Evolutionary conservation across 768 basidiomycete species (phyloP).

Genomic region (Trametes coccinea): DNA sequence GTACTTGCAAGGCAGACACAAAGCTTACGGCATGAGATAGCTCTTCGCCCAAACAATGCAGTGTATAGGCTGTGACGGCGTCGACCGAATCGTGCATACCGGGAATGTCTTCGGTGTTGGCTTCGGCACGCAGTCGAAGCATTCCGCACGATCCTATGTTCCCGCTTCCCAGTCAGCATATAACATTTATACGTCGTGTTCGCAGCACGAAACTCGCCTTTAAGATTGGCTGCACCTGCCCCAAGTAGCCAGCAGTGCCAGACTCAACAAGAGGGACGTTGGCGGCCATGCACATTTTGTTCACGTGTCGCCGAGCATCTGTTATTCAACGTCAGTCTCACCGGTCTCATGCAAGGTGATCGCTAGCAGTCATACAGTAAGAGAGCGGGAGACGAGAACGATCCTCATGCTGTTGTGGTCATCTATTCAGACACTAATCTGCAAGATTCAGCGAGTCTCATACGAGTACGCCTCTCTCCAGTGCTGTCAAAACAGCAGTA

Average conservation of each 20-base stretch:
- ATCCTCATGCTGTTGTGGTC: no score
- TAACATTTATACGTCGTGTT: neutral
- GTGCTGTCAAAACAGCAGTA: neutral
- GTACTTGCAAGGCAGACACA: neutral
- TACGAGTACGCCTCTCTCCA: no score
- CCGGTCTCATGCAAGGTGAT: no score
- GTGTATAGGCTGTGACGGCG: conserved; percentile 95
- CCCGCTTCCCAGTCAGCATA: neutral
- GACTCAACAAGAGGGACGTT: conserved; percentile 90
- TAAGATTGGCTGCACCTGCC: conserved; percentile 92
- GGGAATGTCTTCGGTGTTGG: conserved; percentile 93
- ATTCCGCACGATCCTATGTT: conserved; percentile 80
- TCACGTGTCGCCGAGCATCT: conserved; percentile 96
- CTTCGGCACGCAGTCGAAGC: conserved; percentile 95
- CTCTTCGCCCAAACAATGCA: conserved; percentile 99
- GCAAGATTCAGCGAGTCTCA: no score
- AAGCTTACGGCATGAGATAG: conserved; percentile 83
- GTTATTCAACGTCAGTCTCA: neutral
- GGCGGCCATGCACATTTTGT: conserved; percentile 96
- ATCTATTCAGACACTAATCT: no score
- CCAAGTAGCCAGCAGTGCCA: conserved; percentile 95
- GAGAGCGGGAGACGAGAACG: no score
- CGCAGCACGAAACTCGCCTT: conserved; percentile 52
- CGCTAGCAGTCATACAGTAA: no score
- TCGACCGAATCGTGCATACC: conserved; percentile 96